Evolutionary conservation across 208 protist genomes (phyloP).

Genomic region (Phytomonas serpens): DNA sequence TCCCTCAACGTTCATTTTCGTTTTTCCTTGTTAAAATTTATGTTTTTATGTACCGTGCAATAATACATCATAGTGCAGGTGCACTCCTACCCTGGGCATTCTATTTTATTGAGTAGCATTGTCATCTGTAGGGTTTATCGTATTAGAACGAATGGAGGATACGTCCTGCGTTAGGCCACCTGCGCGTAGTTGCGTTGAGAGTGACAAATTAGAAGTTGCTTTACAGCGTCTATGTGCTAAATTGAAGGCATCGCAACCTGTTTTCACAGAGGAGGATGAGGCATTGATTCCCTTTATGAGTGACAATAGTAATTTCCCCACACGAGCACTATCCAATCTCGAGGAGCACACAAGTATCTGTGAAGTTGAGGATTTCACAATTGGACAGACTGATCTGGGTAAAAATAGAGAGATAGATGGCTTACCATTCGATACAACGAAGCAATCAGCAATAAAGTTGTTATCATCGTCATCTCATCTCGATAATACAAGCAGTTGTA

Average conservation of each 20-base stretch:
- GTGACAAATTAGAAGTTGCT: constrained; percentile 32
- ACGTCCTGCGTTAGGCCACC: constrained; percentile 23
- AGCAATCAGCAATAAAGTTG: background rate
- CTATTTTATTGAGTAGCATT: background rate
- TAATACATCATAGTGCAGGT: background rate
- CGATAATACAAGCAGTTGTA: background rate
- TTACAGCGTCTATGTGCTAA: constrained; percentile 58
- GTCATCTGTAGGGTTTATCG: background rate
- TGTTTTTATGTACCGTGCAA: background rate
- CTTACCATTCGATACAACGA: background rate
- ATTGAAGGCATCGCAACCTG: constrained; percentile 50
- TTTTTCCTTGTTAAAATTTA: constrained; percentile 14
- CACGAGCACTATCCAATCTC: constrained; percentile 16
- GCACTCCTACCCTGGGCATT: background rate
- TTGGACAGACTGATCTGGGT: background rate
- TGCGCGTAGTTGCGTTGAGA: constrained; percentile 24
- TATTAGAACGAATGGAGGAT: constrained; percentile 15
- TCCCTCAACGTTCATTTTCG: constrained; percentile 8
- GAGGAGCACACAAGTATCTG: background rate
- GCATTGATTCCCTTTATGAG: constrained; percentile 46
- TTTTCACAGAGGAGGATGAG: constrained; percentile 76
- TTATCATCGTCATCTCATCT: background rate
- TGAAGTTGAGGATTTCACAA: background rate
- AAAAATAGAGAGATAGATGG: background rate
- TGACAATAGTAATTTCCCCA: constrained; percentile 18